A percentile compares a stretch with the other conserved stretches of the same genome.
phyloP scores from a whole-genome alignment of 768 basidiomycete species.

The Chiua virens region DNA sequence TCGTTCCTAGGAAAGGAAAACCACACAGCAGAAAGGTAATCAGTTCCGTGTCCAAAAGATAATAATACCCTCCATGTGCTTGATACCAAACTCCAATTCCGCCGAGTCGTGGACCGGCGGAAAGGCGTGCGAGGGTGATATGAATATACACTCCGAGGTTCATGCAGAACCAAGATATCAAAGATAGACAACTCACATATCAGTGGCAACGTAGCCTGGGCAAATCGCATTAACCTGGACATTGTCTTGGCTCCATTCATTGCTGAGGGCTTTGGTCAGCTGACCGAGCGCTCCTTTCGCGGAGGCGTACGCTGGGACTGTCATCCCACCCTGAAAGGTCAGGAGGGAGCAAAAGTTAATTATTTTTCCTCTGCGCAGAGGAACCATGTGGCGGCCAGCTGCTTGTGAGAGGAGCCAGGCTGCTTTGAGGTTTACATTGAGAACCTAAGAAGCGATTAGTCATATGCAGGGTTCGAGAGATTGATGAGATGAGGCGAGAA shows the following conservation, averaged over 20 bases:
- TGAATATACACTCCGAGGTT: not conserved
- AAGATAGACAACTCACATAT: conserved; percentile 57
- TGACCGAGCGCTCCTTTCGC: conserved; percentile 88
- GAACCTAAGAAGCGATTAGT: conserved; percentile 49
- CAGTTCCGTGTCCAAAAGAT: conserved; percentile 5
- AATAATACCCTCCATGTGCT: not conserved
- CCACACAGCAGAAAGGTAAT: conserved; percentile 11
- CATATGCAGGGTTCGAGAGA: conserved; percentile 8
- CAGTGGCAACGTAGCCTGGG: conserved; percentile 87
- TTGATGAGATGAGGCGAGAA: conserved; percentile 8
- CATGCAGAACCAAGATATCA: conserved; percentile 8
- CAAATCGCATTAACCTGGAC: conserved; percentile 88
- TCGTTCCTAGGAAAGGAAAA: conserved; percentile 51
- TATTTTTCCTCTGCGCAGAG: conserved; percentile 65
- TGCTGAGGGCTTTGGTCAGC: conserved; percentile 85
- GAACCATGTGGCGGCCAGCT: conserved; percentile 89
- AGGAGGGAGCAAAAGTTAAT: conserved; percentile 64
- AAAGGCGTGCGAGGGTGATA: conserved; percentile 5
- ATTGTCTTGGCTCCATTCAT: conserved; percentile 89
- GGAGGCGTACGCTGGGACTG: conserved; percentile 87
- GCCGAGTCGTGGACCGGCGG: not conserved
- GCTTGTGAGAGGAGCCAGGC: conserved; percentile 84
- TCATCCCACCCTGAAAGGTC: conserved; percentile 58
- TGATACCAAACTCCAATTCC: conserved; percentile 9
- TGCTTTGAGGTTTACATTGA: conserved; percentile 86